A percentile compares a stretch with the other conserved stretches of the same genome.
Conservation (phyloP, 1,284 basidiomycete species). For the Gomphus sp. region DNA sequence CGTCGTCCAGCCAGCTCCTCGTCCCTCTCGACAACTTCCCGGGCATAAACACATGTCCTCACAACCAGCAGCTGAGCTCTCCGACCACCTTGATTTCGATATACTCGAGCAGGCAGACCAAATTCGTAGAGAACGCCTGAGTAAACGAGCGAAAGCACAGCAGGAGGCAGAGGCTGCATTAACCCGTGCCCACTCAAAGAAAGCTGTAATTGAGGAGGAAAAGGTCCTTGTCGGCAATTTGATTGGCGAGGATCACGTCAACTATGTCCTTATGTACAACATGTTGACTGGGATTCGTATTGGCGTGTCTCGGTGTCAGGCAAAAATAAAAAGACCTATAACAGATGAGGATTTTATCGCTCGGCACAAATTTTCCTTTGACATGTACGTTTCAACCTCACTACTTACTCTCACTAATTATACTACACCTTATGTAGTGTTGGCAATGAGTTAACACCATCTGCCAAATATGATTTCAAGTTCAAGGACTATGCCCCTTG, state of each 20-base stretch:
- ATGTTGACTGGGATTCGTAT: slow-evolving; percentile 98
- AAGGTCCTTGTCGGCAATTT: slow-evolving; percentile 85
- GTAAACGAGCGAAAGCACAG: slow-evolving; percentile 55
- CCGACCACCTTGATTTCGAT: slow-evolving; percentile 38
- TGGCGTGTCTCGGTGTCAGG: slow-evolving; percentile 92
- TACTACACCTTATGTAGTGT: slow-evolving; percentile 38
- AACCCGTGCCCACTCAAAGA: slow-evolving; percentile 24
- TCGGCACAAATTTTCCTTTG: slow-evolving; percentile 93
- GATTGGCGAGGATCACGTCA: slow-evolving; percentile 95
- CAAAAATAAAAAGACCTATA: slow-evolving; percentile 82
- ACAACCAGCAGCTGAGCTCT: background rate
- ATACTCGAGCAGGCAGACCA: slow-evolving; percentile 79
- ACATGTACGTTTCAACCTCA: slow-evolving; percentile 58
- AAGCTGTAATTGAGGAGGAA: slow-evolving; percentile 29
- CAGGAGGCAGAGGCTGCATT: slow-evolving; percentile 32
- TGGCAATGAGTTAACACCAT: slow-evolving; percentile 95
- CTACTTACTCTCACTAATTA: background rate
- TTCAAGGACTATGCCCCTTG: slow-evolving; percentile 99
- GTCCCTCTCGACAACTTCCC: slow-evolving; percentile 6
- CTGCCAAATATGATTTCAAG: slow-evolving; percentile 95
- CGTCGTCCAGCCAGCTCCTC: slow-evolving; percentile 9
- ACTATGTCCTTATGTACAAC: slow-evolving; percentile 99
- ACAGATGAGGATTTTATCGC: slow-evolving; percentile 85
- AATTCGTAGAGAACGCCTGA: slow-evolving; percentile 66
- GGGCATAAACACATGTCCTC: slow-evolving; percentile 1